Evolutionary conservation across 306 rosid species (phyloP).

Genomic region (Dryas octopetala): DNA sequence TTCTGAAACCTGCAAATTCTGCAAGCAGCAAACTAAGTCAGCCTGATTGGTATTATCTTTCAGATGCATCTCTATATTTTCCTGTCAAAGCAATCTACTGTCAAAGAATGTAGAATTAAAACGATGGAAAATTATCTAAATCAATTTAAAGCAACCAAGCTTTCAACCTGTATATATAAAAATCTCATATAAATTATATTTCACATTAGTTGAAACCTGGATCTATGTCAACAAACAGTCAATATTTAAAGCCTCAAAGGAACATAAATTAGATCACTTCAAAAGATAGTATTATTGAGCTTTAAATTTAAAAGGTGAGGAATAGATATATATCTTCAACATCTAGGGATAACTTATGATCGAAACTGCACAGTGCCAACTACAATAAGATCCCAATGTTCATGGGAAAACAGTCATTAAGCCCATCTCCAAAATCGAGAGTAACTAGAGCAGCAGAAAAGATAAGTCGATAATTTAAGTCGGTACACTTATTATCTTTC

Average conservation of each 20-base stretch:
- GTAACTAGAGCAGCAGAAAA: neutral
- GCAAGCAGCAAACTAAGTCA: conserved; percentile 94
- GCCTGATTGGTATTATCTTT: conserved; percentile 59
- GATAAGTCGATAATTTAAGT: neutral
- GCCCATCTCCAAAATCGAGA: neutral
- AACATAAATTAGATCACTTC: no score
- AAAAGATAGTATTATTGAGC: no score
- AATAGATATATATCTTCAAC: neutral
- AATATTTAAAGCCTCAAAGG: no score
- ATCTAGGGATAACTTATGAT: neutral
- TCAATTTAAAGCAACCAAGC: neutral
- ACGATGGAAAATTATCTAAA: neutral
- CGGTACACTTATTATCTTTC: neutral
- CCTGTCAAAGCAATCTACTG: conserved; percentile 44
- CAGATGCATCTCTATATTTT: conserved; percentile 50
- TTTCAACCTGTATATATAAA: neutral
- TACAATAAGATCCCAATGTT: neutral
- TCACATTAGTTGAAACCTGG: neutral
- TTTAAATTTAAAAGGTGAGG: neutral
- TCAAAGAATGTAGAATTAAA: neutral
- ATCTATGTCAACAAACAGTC: neutral
- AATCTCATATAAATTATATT: neutral
- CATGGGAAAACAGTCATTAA: neutral
- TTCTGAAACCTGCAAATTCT: conserved; percentile 79
- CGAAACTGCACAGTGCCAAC: neutral